phyloP scores from a whole-genome alignment of 2,329 filamentous ascomycete genomes.

The Neonectria neomacrospora region DNA sequence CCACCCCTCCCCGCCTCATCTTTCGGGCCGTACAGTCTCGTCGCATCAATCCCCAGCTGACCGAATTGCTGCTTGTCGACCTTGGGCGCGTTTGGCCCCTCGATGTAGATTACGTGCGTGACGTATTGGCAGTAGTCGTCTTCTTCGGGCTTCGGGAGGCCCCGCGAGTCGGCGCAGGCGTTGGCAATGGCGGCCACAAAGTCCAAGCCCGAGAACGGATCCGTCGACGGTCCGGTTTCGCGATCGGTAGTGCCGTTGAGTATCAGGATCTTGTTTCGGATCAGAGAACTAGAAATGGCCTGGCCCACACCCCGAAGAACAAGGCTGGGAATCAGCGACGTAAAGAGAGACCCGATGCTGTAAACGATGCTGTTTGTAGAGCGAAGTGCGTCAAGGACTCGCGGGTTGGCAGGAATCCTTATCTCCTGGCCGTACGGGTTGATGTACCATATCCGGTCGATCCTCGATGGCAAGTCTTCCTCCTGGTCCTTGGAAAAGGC shows the following conservation, averaged over 20 bases:
- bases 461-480: slow-evolving; percentile 80
- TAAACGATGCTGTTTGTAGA: slow-evolving; percentile 80
- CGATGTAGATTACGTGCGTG: slow-evolving; percentile 85
- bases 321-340: slow-evolving; percentile 84
- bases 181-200: slow-evolving; percentile 84
- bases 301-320: slow-evolving; percentile 79
- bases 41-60: slow-evolving; percentile 77
- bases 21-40: slow-evolving; percentile 79
- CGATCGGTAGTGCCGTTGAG: slow-evolving; percentile 86
- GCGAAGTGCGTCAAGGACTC: slow-evolving; percentile 76
- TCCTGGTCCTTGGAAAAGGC: slow-evolving; percentile 81
- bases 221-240: slow-evolving; percentile 78
- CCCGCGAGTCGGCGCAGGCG: slow-evolving; percentile 76
- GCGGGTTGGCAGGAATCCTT: slow-evolving; percentile 82
- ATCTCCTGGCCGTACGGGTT: slow-evolving; percentile 99
- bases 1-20: slow-evolving; percentile 55
- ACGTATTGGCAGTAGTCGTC: slow-evolving; percentile 75
- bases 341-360: slow-evolving; percentile 94
- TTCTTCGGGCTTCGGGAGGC: slow-evolving; percentile 51
- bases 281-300: slow-evolving; percentile 56
- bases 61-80: slow-evolving; percentile 75
- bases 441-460: slow-evolving; percentile 93
- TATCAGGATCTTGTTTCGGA: slow-evolving; percentile 81
- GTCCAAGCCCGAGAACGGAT: slow-evolving; percentile 78
- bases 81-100: slow-evolving; percentile 73